Base-by-base conservation (phyloP, 2,329 filamentous ascomycete genomes). In the Exserohilum rostratum region DNA sequence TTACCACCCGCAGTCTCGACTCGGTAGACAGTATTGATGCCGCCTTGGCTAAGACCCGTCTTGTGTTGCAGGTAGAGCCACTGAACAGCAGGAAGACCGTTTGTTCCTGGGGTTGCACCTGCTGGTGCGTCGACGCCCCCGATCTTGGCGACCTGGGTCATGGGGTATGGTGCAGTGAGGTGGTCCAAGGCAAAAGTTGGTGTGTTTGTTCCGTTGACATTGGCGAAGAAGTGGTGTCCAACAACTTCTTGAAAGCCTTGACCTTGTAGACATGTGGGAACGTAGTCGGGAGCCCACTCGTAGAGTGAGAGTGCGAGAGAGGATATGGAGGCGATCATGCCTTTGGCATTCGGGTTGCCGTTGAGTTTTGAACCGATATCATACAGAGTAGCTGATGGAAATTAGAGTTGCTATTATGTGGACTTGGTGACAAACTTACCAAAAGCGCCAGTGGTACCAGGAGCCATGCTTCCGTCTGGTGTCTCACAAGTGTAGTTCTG, bases 191-290 rank as follows among this genome's bases (percentile, higher is more conserved):
- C 79, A 69, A 90, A 91, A 11, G 80, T 85, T 1, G 89, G 88
- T 0, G 58, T 80, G 75, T 39, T 67, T 42, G 44, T 53, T 22
- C 43, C 52, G 17, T 43, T 35, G 20, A 64, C 53, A 59, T 42
- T 58, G 57, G 72, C 82, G 79, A 91, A 91, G 81, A 80, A 89
- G 79, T 91, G 89, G 64, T 85, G 81, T 27, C 88, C 89, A 12
- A 87, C 69, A 64, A 82, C 80, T 5, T 65, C 49, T 48, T 67
- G 56, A 57, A 67, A 75, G 46, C 72, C 70, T 34, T 70, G 64
- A 1, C 60, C 58, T 27, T 55, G 49, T 46, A 75, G 65, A 48
- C 50, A 53, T 55, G 31, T 65, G 58, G n/a, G 74, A 25, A 25
- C 7, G 62, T 13, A 60, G 48, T 18, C 40, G 38, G 66, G 62